Conservation (phyloP, 2,329 filamentous ascomycete species). For the Cladophialophora chaetospira region DNA sequence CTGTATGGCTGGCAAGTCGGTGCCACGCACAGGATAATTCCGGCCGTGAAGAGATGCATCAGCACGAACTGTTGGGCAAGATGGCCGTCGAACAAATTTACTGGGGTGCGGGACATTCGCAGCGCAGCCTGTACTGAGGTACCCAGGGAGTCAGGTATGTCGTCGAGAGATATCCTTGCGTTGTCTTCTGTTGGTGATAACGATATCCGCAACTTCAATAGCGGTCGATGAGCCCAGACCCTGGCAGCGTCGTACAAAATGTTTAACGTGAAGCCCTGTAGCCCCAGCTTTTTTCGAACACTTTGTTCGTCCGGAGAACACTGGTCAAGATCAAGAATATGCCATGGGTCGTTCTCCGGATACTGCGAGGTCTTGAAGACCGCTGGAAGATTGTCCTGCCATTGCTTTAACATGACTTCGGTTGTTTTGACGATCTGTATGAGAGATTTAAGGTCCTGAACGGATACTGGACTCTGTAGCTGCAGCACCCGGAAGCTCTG, state of each 20-base stretch:
- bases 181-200: constrained; percentile 5
- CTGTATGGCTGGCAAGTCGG: constrained; percentile 37
- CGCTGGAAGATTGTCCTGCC: constrained; percentile 12
- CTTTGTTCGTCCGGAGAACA: constrained; percentile 6
- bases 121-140: constrained; percentile 35
- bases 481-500: constrained; percentile 29
- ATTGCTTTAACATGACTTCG: constrained; percentile 16
- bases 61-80: constrained; percentile 33
- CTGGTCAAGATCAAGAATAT: constrained; percentile 14
- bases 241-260: constrained; percentile 35
- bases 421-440: constrained; percentile 20
- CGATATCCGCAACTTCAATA: constrained; percentile 32
- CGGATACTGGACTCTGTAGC: constrained; percentile 10
- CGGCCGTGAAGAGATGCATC: constrained; percentile 32
- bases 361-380: constrained; percentile 16
- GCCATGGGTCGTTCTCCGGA: constrained; percentile 11
- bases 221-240: constrained; percentile 33
- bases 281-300: constrained; percentile 16
- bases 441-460: constrained; percentile 13
- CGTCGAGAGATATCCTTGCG: constrained; percentile 1
- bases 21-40: constrained; percentile 36
- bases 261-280: constrained; percentile 32
- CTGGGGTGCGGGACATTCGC: constrained; percentile 36
- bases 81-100: constrained; percentile 35
- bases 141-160: constrained; percentile 16